Conservation (phyloP, 495 filamentous ascomycete genomes). For the Hypoxylon subgilvum region DNA sequence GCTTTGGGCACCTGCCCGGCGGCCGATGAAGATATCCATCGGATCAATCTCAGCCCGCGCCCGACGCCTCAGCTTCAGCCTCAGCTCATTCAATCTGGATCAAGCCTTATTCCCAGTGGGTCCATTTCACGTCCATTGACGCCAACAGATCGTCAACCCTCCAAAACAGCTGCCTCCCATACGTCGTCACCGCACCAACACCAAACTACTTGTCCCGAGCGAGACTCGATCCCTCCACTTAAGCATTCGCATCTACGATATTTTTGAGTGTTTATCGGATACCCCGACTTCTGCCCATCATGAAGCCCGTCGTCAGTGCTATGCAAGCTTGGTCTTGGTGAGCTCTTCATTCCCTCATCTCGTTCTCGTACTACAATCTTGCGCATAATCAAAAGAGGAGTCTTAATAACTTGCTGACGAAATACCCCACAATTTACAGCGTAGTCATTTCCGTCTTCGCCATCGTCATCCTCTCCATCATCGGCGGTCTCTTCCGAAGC, state of each 20-base stretch:
- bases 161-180: constrained; percentile 1
- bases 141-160: constrained; percentile 20
- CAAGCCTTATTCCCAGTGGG: neutral
- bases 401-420: constrained; percentile 17
- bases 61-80: constrained; percentile 16
- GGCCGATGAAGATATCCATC: neutral
- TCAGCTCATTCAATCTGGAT: too few relatives aligned
- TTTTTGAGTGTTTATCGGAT: neutral
- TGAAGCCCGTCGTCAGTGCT: constrained; percentile 90
- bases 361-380: neutral
- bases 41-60: constrained; percentile 8
- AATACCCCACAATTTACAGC: constrained; percentile 51
- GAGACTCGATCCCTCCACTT: neutral
- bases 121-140: constrained; percentile 15
- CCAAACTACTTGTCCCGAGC: neutral
- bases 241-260: neutral
- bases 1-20: neutral
- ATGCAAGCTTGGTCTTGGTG: constrained; percentile 96
- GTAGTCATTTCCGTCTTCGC: constrained; percentile 87
- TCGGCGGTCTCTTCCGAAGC: constrained; percentile 77
- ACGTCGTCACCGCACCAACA: neutral
- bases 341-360: constrained; percentile 13
- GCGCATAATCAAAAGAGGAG: neutral
- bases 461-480: constrained; percentile 82
- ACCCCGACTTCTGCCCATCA: constrained; percentile 53